Base-by-base conservation (phyloP, 257 asterid genomes). In the Solanum rostratum region DNA sequence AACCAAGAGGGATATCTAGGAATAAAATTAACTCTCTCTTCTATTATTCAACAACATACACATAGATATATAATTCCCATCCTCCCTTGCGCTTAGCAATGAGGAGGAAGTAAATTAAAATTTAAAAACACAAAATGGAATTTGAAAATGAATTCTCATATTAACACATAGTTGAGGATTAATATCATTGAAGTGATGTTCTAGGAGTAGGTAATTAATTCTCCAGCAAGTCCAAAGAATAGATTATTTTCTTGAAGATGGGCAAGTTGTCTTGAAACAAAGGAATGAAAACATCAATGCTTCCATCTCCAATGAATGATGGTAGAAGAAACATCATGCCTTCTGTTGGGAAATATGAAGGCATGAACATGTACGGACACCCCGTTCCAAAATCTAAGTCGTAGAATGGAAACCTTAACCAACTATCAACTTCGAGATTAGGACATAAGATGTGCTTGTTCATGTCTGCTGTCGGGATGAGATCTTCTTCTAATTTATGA, bases 331-430 rank as follows among this genome's bases (percentile, higher is more conserved):
- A 90, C 73, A 95, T 79, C 91, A 91, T 89, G 0, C 98, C 99
- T 87, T 94, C 98, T 0, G 90, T 85, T 14, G 99, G 97, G 14
- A 91, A 87, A 76, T 91, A 95, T 1, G 97, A 91, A 33, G 99
- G 99, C 94, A 92, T 87, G 93, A 95, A 93, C 30, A 89, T 55
- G 87, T 88, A 90, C 0, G 99, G 99, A 55, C 91, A 87, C 16
- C 99, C 99, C 10, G 85, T 70, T 30, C 97, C 99, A 78, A 95
- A 91, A 89, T 95, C 99, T 7, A 95, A 88, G 81, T 94, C 97
- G 83, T 89, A 90, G 80, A 95, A 94, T 81, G 97, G 97, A 65
- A 95, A 92, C 93, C 98, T 91, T 50, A 95, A 85, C 98, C 98
- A 95, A 63, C 98, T 95, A 78, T 89, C 92, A 33, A 93, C 98